These are phyloP conservation scores for Emericellopsis atlantica DNA, from an alignment of 2,329 filamentous ascomycete genomes.

Conservation along the genomic window DNA sequence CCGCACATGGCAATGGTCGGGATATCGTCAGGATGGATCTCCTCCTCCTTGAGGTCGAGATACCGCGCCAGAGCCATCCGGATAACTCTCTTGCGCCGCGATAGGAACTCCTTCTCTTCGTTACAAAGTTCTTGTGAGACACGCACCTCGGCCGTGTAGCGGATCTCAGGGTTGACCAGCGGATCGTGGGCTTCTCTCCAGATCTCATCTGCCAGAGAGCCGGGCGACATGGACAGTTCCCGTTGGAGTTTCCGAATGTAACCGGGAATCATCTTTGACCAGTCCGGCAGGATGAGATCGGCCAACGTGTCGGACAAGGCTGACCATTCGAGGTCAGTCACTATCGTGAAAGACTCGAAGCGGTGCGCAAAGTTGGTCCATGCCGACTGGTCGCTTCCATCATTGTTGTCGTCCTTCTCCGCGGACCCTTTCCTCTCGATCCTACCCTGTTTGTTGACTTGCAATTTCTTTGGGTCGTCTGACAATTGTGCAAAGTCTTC, in stretches of 20 bases:
- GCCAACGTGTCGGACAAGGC: slow-evolving; percentile 46
- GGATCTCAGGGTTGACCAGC: slow-evolving; percentile 73
- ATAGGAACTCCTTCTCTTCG: slow-evolving; percentile 67
- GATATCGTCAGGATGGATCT: slow-evolving; percentile 87
- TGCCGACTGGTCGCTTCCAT: slow-evolving; percentile 19
- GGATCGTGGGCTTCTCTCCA: slow-evolving; percentile 87
- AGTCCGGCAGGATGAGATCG: slow-evolving; percentile 66
- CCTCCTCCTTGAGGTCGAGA: slow-evolving; percentile 61
- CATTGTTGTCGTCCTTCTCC: slow-evolving; percentile 2
- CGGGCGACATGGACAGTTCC: slow-evolving; percentile 77
- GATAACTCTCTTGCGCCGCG: slow-evolving; percentile 55
- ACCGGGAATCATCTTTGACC: slow-evolving; percentile 64
- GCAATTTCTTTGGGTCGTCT: neutral
- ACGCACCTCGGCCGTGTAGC: slow-evolving; percentile 67
- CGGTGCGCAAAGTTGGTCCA: slow-evolving; percentile 34
- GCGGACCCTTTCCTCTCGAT: slow-evolving; percentile 3
- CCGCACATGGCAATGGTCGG: slow-evolving; percentile 90
- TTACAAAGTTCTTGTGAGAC: slow-evolving; percentile 70
- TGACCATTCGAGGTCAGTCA: slow-evolving; percentile 42
- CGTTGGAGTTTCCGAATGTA: slow-evolving; percentile 74
- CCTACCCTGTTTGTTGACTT: neutral
- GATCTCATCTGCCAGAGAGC: slow-evolving; percentile 82
- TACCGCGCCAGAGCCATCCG: slow-evolving; percentile 70
- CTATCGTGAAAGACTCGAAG: slow-evolving; percentile 40
- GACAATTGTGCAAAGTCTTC: slow-evolving; percentile 27